Conservation (phyloP, 345 rosid genomes). For the Melastoma malabathricum region DNA sequence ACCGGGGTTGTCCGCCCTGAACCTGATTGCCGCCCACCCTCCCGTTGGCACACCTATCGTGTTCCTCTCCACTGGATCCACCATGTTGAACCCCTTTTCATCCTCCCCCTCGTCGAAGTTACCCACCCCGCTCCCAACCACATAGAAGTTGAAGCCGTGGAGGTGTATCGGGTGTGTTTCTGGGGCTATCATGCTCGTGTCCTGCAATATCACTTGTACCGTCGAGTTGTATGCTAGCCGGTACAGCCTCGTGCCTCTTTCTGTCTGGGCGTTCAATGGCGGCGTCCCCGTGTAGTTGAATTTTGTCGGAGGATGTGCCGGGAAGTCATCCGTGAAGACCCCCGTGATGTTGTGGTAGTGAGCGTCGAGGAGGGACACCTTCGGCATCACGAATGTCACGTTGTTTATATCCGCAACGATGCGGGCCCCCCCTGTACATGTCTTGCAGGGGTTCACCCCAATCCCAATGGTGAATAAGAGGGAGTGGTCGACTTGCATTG, state of each 20-base stretch:
- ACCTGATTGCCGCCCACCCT: conserved; percentile 83
- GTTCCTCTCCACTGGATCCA: conserved; percentile 92
- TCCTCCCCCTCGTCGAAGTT: conserved; percentile 44
- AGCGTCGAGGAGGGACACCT: conserved; percentile 45
- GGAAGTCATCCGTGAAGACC: conserved; percentile 71
- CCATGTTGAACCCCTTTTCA: conserved; percentile 56
- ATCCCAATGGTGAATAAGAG: conserved; percentile 58
- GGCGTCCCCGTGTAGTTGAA: conserved; percentile 62
- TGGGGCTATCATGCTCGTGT: conserved; percentile 61
- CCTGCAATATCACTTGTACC: conserved; percentile 70
- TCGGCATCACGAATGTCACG: conserved; percentile 70
- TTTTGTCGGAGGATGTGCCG: conserved; percentile 29
- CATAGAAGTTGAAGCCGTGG: conserved; percentile 85
- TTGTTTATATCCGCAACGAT: conserved; percentile 69
- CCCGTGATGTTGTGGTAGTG: conserved; percentile 60
- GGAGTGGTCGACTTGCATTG: conserved; percentile 43
- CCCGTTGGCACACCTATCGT: conserved; percentile 79
- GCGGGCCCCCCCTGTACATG: conserved; percentile 42
- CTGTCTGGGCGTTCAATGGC: conserved; percentile 44
- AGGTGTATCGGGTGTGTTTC: conserved; percentile 82
- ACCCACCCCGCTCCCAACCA: conserved; percentile 66
- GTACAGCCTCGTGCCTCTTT: conserved; percentile 55
- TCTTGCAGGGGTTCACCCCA: conserved; percentile 58
- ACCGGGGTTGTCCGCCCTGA: conserved; percentile 93
- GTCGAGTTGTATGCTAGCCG: conserved; percentile 49